Evolutionary conservation across 1,284 basidiomycete genomes (phyloP).

Genomic region (Clitocybe nebularis): DNA sequence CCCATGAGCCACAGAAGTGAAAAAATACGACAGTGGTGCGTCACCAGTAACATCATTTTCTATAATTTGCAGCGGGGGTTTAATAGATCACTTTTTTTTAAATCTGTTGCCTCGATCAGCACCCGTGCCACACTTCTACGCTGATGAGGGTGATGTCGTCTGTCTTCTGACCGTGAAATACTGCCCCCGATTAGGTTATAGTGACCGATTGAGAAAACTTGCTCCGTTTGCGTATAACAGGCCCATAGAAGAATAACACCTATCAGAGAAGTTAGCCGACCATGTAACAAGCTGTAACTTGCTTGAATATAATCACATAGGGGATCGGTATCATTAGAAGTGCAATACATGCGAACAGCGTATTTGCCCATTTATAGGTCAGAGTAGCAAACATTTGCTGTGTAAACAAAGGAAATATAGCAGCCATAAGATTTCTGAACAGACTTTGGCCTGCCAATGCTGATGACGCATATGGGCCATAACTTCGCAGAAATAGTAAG

Average conservation of each 20-base stretch:
- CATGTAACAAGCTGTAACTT: too few relatives aligned
- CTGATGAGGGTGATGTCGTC: too few relatives aligned
- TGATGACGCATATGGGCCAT: slow-evolving; percentile 64
- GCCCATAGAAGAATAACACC: slow-evolving; percentile 50
- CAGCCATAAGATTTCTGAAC: slow-evolving; percentile 41
- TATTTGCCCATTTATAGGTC: slow-evolving; percentile 65
- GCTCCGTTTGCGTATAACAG: slow-evolving; percentile 40
- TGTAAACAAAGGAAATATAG: slow-evolving; percentile 59
- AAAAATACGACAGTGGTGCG: too few relatives aligned
- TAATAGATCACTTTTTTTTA: too few relatives aligned
- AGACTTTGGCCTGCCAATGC: slow-evolving; percentile 71
- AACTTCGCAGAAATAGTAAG: slow-evolving; percentile 30
- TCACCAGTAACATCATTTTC: too few relatives aligned
- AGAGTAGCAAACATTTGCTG: slow-evolving; percentile 51
- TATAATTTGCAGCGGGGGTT: too few relatives aligned
- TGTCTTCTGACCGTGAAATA: too few relatives aligned
- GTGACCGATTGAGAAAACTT: slow-evolving; percentile 1
- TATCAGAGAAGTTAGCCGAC: background rate
- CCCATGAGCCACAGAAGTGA: too few relatives aligned
- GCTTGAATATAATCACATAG: slow-evolving; percentile 32
- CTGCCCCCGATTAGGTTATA: too few relatives aligned
- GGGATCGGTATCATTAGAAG: slow-evolving; percentile 59
- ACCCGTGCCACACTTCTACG: too few relatives aligned
- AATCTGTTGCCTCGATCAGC: too few relatives aligned
- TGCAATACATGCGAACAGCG: slow-evolving; percentile 56